Conservation (phyloP, 2,329 filamentous ascomycete species). For the Venturia nashicola region DNA sequence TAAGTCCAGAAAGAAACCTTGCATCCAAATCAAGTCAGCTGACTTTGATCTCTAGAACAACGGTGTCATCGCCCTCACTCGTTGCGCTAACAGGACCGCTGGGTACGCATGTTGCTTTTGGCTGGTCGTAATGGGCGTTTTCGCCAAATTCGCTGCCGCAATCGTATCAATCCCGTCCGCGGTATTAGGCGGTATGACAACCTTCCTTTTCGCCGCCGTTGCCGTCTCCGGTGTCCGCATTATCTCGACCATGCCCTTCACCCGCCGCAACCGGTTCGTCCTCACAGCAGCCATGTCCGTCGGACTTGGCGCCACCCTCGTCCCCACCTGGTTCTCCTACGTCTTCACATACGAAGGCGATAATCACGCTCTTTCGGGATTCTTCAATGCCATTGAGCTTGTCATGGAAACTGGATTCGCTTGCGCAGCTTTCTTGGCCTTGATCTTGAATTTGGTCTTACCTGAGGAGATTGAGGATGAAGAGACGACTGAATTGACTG, state of each 20-base stretch:
- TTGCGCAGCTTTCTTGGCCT: conserved; percentile 58
- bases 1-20: neutral
- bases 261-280: conserved; percentile 71
- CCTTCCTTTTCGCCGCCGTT: conserved; percentile 68
- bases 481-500: conserved; percentile 10
- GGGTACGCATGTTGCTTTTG: conserved; percentile 51
- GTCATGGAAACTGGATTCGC: conserved; percentile 51
- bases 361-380: conserved; percentile 57
- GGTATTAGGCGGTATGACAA: conserved; percentile 44
- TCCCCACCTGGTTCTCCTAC: conserved; percentile 49
- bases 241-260: conserved; percentile 59
- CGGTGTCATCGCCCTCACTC: conserved; percentile 69
- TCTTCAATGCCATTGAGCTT: conserved; percentile 52
- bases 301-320: conserved; percentile 46
- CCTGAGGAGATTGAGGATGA: conserved; percentile 44
- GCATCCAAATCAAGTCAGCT: neutral
- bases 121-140: conserved; percentile 67
- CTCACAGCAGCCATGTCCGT: conserved; percentile 62
- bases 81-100: conserved; percentile 69
- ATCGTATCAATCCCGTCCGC: conserved; percentile 59
- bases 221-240: conserved; percentile 69
- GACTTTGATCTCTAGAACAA: conserved; percentile 48
- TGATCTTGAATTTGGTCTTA: conserved; percentile 62
- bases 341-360: conserved; percentile 62
- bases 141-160: conserved; percentile 71